Percentiles rank a stretch among this genome's conserved stretches.
Evolutionary conservation across 2,329 filamentous ascomycete genomes (phyloP).

Genomic region (Penicillium oxalicum): DNA sequence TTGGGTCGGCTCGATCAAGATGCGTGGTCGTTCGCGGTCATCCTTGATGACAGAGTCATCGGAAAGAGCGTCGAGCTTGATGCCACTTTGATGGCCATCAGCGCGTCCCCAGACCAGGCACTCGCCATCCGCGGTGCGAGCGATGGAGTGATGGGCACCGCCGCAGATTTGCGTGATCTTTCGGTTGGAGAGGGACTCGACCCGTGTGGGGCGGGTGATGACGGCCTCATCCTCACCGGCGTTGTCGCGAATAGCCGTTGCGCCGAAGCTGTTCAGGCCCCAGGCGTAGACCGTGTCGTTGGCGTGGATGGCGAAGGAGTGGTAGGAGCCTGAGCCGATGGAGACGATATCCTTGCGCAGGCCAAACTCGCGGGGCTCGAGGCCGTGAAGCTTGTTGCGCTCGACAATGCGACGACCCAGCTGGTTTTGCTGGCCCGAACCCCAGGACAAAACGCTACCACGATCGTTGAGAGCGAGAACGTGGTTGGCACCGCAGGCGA

Average conservation of each 20-base stretch:
- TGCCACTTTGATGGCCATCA: slow-evolving; percentile 56
- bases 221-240: slow-evolving; percentile 64
- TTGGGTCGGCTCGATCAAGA: slow-evolving; percentile 60
- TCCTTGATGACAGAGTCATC: slow-evolving; percentile 59
- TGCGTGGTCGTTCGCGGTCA: slow-evolving; percentile 60
- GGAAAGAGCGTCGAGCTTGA: slow-evolving; percentile 52
- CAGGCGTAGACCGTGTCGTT: slow-evolving; percentile 69
- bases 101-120: slow-evolving; percentile 57
- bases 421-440: slow-evolving; percentile 62
- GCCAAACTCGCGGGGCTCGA: slow-evolving; percentile 53
- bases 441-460: slow-evolving; percentile 59
- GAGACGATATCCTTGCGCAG: slow-evolving; percentile 54
- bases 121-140: slow-evolving; percentile 48
- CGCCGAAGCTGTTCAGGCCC: slow-evolving; percentile 82
- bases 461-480: slow-evolving; percentile 53
- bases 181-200: slow-evolving; percentile 58
- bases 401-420: slow-evolving; percentile 60
- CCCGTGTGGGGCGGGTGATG: slow-evolving; percentile 63
- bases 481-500: slow-evolving; percentile 54
- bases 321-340: slow-evolving; percentile 68
- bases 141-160: slow-evolving; percentile 68
- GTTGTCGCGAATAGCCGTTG: slow-evolving; percentile 62
- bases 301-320: slow-evolving; percentile 69
- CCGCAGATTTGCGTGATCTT: slow-evolving; percentile 65
- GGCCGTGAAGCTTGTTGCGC: slow-evolving; percentile 50